A percentile compares a stretch with the other conserved stretches of the same genome.
phyloP scores from a whole-genome alignment of 208 protist genomes.

The Acanthamoeba divionensis region DNA sequence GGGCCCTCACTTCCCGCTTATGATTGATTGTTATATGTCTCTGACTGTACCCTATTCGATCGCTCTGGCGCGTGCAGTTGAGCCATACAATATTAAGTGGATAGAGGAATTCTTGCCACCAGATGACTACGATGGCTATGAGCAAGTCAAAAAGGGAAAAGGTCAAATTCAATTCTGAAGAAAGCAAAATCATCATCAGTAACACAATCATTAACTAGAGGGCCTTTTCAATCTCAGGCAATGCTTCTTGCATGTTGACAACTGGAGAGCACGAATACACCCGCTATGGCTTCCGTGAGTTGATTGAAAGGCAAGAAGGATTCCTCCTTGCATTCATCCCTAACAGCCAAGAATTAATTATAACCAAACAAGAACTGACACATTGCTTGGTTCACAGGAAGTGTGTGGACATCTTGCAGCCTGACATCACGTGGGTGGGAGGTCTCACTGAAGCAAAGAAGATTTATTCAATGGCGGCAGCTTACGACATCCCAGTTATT shows the following conservation, averaged over 20 bases:
- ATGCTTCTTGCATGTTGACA: slow-evolving; percentile 51
- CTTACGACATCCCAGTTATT: slow-evolving; percentile 71
- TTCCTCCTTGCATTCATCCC: background rate
- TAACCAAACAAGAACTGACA: no score
- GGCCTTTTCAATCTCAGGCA: background rate
- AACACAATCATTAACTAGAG: background rate
- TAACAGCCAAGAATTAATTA: no score
- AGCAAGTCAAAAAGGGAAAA: slow-evolving; percentile 62
- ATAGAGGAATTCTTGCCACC: slow-evolving; percentile 70
- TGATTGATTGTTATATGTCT: slow-evolving; percentile 74
- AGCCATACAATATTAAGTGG: slow-evolving; percentile 68
- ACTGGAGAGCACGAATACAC: slow-evolving; percentile 75
- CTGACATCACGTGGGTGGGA: slow-evolving; percentile 73
- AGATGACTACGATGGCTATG: slow-evolving; percentile 73
- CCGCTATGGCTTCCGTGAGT: slow-evolving; percentile 72
- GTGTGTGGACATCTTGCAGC: slow-evolving; percentile 71
- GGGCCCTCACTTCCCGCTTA: slow-evolving; percentile 70
- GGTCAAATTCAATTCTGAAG: background rate
- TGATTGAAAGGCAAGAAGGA: slow-evolving; percentile 56
- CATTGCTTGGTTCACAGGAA: no score
- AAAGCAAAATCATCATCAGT: background rate
- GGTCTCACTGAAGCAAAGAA: slow-evolving; percentile 68
- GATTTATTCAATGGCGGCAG: slow-evolving; percentile 62
- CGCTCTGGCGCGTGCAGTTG: slow-evolving; percentile 50
- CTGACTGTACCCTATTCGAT: slow-evolving; percentile 75